Conservation (phyloP, 176 grass and related monocot species). For the Oryza glumipatula region DNA sequence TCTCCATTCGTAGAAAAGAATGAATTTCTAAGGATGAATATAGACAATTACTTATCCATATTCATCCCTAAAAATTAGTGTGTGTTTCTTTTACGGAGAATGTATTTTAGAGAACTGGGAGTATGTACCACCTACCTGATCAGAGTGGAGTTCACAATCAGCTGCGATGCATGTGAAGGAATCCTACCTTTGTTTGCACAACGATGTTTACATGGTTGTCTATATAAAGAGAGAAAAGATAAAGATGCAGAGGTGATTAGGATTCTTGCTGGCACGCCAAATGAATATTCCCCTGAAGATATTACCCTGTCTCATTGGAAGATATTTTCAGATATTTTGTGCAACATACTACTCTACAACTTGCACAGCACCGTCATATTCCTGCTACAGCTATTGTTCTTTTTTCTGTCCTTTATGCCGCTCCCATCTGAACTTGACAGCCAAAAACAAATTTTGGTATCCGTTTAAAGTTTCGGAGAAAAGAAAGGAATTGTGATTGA, state of each 20-base stretch:
- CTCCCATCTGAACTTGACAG: background rate
- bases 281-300: background rate
- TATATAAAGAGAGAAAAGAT: background rate
- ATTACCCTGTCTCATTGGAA: background rate
- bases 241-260: constrained; percentile 1
- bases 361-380: background rate
- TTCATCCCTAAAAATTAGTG: too few species aligned
- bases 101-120: background rate
- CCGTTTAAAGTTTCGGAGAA: background rate
- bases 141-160: background rate
- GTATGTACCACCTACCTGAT: background rate
- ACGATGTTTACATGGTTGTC: background rate
- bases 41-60: too few species aligned
- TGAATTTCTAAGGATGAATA: too few species aligned
- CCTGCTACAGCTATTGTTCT: background rate
- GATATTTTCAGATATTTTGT: constrained; percentile 24
- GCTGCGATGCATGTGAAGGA: background rate
- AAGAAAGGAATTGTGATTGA: background rate
- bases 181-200: constrained; percentile 14
- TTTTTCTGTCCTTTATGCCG: background rate
- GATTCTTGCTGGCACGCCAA: background rate
- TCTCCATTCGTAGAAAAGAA: too few species aligned
- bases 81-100: too few species aligned
- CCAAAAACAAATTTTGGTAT: background rate
- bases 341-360: background rate